Evolutionary conservation across 2,329 filamentous ascomycete genomes (phyloP).

Genomic region (Claviceps spartinae): DNA sequence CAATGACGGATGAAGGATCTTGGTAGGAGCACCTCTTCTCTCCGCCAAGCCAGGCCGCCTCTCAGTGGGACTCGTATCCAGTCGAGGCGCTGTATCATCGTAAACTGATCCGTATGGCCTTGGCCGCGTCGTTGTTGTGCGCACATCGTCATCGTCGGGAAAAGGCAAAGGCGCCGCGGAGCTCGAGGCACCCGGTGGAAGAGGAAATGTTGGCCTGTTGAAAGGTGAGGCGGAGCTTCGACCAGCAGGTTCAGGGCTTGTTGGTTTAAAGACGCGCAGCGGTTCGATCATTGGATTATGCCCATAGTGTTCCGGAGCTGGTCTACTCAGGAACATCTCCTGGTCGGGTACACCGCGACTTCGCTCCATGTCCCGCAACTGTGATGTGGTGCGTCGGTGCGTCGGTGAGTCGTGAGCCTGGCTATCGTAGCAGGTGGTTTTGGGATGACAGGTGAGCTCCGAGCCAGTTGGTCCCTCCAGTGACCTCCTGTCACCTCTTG

Average conservation of each 20-base stretch:
- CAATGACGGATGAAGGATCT: constrained; percentile 69
- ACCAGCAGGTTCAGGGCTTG: constrained; percentile 45
- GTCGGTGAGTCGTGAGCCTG: background rate
- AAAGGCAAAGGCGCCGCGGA: constrained; percentile 56
- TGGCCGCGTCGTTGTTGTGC: constrained; percentile 28
- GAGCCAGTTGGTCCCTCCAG: background rate
- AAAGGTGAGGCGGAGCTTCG: constrained; percentile 21
- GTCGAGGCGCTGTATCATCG: constrained; percentile 38
- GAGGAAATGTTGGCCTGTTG: constrained; percentile 47
- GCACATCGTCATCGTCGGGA: constrained; percentile 48
- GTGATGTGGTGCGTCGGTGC: background rate
- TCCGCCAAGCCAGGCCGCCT: constrained; percentile 60
- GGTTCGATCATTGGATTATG: constrained; percentile 74
- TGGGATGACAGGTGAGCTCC: background rate
- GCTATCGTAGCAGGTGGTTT: background rate
- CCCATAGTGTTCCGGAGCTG: constrained; percentile 33
- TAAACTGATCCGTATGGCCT: constrained; percentile 32
- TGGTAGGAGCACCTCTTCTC: constrained; percentile 66
- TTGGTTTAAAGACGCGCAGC: constrained; percentile 70
- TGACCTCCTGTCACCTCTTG: background rate
- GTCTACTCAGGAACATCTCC: constrained; percentile 66
- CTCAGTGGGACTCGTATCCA: constrained; percentile 42
- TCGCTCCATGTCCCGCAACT: constrained; percentile 29
- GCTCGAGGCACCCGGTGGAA: constrained; percentile 56
- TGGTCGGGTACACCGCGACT: constrained; percentile 58